Evolutionary conservation across 2,329 filamentous ascomycete species (phyloP), one percentile per base, ranked within the genome.

Genomic region (Beauveria caledonica): DNA sequence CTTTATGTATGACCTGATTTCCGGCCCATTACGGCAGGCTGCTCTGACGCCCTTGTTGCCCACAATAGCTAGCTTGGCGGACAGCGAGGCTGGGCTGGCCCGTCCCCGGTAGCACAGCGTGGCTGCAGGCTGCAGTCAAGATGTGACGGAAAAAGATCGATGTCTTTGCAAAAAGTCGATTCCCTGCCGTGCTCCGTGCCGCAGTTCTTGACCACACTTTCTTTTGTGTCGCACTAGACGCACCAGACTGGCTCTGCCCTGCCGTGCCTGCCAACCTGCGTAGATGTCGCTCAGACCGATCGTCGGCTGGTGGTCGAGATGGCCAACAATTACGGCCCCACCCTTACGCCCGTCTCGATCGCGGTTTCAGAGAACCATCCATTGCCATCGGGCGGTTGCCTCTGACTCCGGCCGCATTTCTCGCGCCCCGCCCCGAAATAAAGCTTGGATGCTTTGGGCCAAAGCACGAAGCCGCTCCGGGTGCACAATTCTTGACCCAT

Each of bases 111-210:
- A 1, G 8, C 53, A 56, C 53, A 13, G 42, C 53, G 44, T 56
- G 42, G 19, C 42, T n/a, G 29, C 33, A 42, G n/a, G 25, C 13
- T 36, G 33, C 54, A 39, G 42, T 46, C 45, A 40, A 23, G 33
- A 36, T 11, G 13, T 27, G 17, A 8, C 27, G 3, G 3, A 27
- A 27, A 42, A 39, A 39, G 21, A 50, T 58, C 55, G 55, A 58
- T 58, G 55, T 58, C 33, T 50, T 36, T 42, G 17, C 33, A 40
- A 58, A 58, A 50, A 25, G 17, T 50, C 55, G 55, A 58, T 58
- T 27, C n/a, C 45, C 33, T 17, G 9, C 39, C 15, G 27, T 17
- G 10, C 13, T 3, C 8, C 19, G 13, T n/a, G 19, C 11, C 19
- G 19, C 19, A 17, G 44, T 56, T 48, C 44, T 56, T 9, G 53